A percentile compares a stretch with the other conserved stretches of the same genome.
Conservation (phyloP, 192 early-diverging fungal species). For the Thamnidium elegans region DNA sequence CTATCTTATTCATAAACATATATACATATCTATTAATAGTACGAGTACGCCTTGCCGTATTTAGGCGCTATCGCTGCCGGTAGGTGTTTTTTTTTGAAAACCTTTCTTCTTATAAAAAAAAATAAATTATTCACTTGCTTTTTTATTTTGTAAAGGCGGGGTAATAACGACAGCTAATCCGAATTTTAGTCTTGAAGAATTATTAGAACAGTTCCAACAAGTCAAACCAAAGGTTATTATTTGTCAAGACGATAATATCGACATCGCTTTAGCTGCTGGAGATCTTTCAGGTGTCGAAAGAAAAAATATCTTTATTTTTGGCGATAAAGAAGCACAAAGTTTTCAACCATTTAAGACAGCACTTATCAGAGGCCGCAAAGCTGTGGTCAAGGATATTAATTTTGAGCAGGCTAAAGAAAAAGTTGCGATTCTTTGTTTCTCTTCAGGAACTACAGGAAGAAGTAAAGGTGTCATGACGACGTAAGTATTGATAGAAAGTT, state of each 20-base stretch:
- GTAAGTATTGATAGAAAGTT: slow-evolving; percentile 3
- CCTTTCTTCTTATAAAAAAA: background rate
- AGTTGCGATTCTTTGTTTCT: slow-evolving; percentile 31
- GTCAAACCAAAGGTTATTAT: slow-evolving; percentile 68
- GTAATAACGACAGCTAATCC: slow-evolving; percentile 78
- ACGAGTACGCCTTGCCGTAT: slow-evolving; percentile 31
- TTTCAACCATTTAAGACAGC: slow-evolving; percentile 23
- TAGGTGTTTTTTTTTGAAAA: slow-evolving; percentile 18
- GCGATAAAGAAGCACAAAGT: slow-evolving; percentile 16
- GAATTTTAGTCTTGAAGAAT: slow-evolving; percentile 72
- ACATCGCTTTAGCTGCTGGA: slow-evolving; percentile 28
- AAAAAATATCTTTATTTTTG: slow-evolving; percentile 33
- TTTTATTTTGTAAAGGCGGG: slow-evolving; percentile 45
- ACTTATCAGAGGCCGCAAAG: slow-evolving; percentile 11
- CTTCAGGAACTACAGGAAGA: slow-evolving; percentile 36
- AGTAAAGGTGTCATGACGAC: slow-evolving; percentile 41
- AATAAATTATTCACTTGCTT: background rate
- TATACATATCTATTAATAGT: slow-evolving; percentile 6
- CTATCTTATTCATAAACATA: background rate
- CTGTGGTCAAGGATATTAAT: slow-evolving; percentile 15
- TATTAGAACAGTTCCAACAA: slow-evolving; percentile 70
- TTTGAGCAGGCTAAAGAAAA: slow-evolving; percentile 30
- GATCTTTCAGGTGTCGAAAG: slow-evolving; percentile 10
- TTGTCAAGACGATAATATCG: slow-evolving; percentile 32
- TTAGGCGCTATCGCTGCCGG: slow-evolving; percentile 39